Conservation (phyloP, 2,329 filamentous ascomycete species). For the Juglanconis oblonga region DNA sequence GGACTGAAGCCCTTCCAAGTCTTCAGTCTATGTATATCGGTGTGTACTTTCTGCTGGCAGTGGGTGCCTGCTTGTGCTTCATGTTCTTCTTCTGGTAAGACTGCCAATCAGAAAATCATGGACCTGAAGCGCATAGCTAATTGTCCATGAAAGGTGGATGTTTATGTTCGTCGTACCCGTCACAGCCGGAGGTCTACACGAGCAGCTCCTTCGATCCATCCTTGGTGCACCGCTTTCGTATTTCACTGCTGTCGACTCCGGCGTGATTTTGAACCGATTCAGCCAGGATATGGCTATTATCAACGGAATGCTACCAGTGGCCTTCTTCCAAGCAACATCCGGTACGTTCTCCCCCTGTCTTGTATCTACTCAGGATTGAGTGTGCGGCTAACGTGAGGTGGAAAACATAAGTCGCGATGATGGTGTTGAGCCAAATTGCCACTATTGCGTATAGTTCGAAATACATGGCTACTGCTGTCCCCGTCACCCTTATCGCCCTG, state of each 20-base stretch:
- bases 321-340: slow-evolving; percentile 17
- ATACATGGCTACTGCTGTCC: slow-evolving; percentile 42
- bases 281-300: slow-evolving; percentile 30
- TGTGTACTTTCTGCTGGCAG: not conserved
- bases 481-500: slow-evolving; percentile 36
- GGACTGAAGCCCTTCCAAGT: not conserved
- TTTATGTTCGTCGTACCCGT: not conserved
- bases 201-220: not conserved
- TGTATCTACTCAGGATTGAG: not conserved
- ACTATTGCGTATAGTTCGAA: slow-evolving; percentile 36
- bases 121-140: not conserved
- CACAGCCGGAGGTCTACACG: not conserved
- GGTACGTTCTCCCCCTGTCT: not conserved
- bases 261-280: slow-evolving; percentile 32
- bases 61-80: not conserved
- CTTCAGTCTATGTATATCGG: not conserved
- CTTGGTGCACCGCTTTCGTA: slow-evolving; percentile 29
- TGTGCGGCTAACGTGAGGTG: not conserved
- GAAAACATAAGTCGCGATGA: slow-evolving; percentile 17
- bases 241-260: slow-evolving; percentile 31
- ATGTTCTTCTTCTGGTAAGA: not conserved
- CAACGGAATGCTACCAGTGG: slow-evolving; percentile 27
- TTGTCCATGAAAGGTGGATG: not conserved
- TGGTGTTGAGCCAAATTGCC: slow-evolving; percentile 34
- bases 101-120: not conserved